These are phyloP conservation scores for Pseudonitzschia multistriata DNA, from an alignment of 108 stramenopile genomes.

Conservation along the genomic window DNA sequence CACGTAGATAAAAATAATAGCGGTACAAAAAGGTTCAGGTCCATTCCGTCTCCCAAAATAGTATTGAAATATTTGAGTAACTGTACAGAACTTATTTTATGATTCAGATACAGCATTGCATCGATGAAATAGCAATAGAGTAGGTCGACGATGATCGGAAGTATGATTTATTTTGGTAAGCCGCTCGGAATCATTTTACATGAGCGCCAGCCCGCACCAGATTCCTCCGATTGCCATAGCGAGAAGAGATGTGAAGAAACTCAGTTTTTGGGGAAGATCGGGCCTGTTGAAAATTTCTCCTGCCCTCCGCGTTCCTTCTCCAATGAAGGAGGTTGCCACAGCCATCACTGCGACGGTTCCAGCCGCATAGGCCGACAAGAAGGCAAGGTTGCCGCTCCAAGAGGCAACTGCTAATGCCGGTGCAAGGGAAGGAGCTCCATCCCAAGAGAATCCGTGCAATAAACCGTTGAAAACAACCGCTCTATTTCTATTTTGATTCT, in stretches of 20 bases:
- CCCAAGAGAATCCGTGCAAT: constrained; percentile 95
- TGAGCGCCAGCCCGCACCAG: constrained; percentile 80
- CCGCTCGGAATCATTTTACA: background rate
- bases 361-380: constrained; percentile 88
- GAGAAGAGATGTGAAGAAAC: constrained; percentile 66
- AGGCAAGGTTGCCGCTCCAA: constrained; percentile 82
- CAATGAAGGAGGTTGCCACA: constrained; percentile 77
- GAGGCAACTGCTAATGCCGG: constrained; percentile 90
- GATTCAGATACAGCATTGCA: no score
- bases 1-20: no score
- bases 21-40: no score
- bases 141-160: no score
- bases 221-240: constrained; percentile 79
- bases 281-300: constrained; percentile 77
- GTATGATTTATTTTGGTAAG: background rate
- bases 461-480: constrained; percentile 95
- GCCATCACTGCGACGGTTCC: constrained; percentile 93
- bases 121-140: no score
- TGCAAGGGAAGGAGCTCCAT: constrained; percentile 93
- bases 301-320: constrained; percentile 82
- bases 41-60: no score
- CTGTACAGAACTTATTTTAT: no score
- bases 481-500: constrained; percentile 41
- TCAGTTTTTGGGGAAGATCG: constrained; percentile 86
- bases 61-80: no score